Percentiles rank a stretch among this genome's conserved stretches.
These are phyloP conservation scores for Graphilbum sp. DNA, from an alignment of 2,329 filamentous ascomycete genomes.

Conservation along the genomic window DNA sequence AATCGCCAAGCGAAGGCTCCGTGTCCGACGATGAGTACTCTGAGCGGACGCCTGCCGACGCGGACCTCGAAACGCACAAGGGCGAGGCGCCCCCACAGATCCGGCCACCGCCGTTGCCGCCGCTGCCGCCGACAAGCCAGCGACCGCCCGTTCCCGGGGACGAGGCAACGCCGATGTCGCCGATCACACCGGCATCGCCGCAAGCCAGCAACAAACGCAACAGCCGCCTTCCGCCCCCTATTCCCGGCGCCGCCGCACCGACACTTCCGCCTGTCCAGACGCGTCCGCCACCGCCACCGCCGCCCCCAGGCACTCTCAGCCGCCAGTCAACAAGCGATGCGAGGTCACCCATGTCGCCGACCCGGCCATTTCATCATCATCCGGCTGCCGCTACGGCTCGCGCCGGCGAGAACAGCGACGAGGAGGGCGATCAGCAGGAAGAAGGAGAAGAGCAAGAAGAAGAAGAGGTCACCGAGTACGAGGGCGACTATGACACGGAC, in stretches of 20 bases:
- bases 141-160: slow-evolving; percentile 18
- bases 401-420: slow-evolving; percentile 10
- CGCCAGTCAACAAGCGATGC: slow-evolving; percentile 44
- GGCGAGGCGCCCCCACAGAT: slow-evolving; percentile 19
- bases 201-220: slow-evolving; percentile 33
- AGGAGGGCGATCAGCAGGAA: too few species aligned
- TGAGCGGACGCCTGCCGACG: slow-evolving; percentile 26
- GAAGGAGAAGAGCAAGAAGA: slow-evolving; percentile 59
- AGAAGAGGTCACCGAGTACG: slow-evolving; percentile 81
- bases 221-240: slow-evolving; percentile 42
- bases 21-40: slow-evolving; percentile 82
- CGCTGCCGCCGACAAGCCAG: slow-evolving; percentile 28
- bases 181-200: slow-evolving; percentile 16
- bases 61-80: slow-evolving; percentile 23
- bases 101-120: slow-evolving; percentile 23
- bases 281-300: slow-evolving; percentile 52
- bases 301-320: slow-evolving; percentile 38
- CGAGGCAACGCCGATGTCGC: slow-evolving; percentile 21
- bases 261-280: slow-evolving; percentile 33
- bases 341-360: slow-evolving; percentile 22
- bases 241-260: slow-evolving; percentile 40
- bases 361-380: slow-evolving; percentile 8
- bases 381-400: slow-evolving; percentile 16
- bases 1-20: slow-evolving; percentile 60
- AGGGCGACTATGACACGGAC: slow-evolving; percentile 95